Base-by-base conservation (phyloP, 179 eudicot species). In the Silene coronaria region DNA sequence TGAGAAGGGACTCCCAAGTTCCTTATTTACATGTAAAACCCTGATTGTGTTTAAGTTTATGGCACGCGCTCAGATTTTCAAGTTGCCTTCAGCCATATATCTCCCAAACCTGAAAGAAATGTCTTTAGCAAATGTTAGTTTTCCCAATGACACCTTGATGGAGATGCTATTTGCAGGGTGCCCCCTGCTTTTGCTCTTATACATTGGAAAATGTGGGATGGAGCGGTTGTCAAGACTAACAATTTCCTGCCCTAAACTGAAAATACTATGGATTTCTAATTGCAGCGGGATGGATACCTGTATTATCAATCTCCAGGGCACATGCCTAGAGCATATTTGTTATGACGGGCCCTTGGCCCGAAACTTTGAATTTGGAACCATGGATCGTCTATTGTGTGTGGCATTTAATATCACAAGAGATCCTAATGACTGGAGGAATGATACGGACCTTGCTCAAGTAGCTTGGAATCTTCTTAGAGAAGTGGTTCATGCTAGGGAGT, bases 121-220 rank as follows among this genome's bases (percentile, higher is more conserved):
- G 55, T 8, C 28, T 23, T 36, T 67, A 36, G 14, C 0, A 6
- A 6, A 12, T 36, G 6, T 67, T 55, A 1, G 5, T n/a, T 67
- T 67, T 67, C n/a, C 51, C 42, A 24, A 67, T 7, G 71, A 36
- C 14, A 11, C 28, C 71, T 26, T 67, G 9, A 38, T 17, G 14
- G 71, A 67, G 53, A 42, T 8, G 28, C 55, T 67, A 42, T 67
- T 67, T 67, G 27, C 53, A 16, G 71, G 71, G 6, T 67, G 71
- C n/a, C 71, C 71, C 2, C 28, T 36, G 71, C 71, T 67, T 17
- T 4, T 7, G 51, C 0, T 9, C 17, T 67, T 67, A 22, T 11
- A 3, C 27, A 36, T 67, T 19, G 42, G 14, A 36, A 38, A 12
- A 36, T 67, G 71, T n/a, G 22, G 14, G 17, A 19, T 38, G 28